Evolutionary conservation across 352 stramenopile genomes (phyloP).

Genomic region (Pythium sukuiense): DNA sequence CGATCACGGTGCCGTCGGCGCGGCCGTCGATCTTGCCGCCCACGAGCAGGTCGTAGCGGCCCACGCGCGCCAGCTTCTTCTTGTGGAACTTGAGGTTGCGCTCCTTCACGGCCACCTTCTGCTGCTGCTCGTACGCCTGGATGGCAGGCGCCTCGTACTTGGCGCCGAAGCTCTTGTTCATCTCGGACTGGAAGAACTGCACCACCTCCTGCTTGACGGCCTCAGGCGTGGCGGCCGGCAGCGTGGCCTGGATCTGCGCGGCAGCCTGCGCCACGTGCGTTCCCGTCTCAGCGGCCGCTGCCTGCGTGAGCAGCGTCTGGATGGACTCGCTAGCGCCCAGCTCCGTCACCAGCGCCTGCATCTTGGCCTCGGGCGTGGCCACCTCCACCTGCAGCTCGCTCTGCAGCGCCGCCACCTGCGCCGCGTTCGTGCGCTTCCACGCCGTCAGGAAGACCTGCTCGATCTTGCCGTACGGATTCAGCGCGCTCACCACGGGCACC

Average conservation of each 20-base stretch:
- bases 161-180: conserved; percentile 77
- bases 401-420: conserved; percentile 52
- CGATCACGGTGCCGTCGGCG: conserved; percentile 74
- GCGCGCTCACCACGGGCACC: conserved; percentile 75
- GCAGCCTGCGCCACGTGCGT: conserved; percentile 37
- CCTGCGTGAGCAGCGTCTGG: conserved; percentile 54
- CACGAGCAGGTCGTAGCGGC: conserved; percentile 56
- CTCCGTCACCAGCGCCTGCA: conserved; percentile 54
- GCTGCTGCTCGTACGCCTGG: conserved; percentile 62
- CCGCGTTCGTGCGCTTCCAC: conserved; percentile 80
- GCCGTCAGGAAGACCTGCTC: conserved; percentile 80
- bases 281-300: conserved; percentile 44
- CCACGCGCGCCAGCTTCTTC: conserved; percentile 56
- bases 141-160: conserved; percentile 69
- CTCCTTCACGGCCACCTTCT: conserved; percentile 58
- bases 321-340: conserved; percentile 58
- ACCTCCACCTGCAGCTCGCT: conserved; percentile 46
- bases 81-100: conserved; percentile 78
- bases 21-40: conserved; percentile 85
- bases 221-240: conserved; percentile 46
- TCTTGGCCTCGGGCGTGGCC: conserved; percentile 48
- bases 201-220: conserved; percentile 65
- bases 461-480: conserved; percentile 84
- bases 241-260: conserved; percentile 46
- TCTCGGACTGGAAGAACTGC: conserved; percentile 71